Base-by-base conservation (phyloP, 2,329 filamentous ascomycete genomes). In the Aspergillus eucalypticola region DNA sequence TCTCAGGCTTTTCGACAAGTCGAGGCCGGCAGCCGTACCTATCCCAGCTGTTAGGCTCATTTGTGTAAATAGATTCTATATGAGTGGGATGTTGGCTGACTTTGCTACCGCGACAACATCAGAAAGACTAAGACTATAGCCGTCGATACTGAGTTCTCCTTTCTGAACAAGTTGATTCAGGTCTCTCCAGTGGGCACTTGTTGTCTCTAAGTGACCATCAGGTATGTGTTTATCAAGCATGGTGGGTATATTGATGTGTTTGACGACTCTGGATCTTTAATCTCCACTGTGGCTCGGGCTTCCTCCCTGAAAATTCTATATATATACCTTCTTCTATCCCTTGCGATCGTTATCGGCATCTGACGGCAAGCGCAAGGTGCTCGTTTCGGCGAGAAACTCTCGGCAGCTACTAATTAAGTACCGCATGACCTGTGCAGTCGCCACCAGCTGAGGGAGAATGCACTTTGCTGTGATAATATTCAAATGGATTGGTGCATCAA, bases 21-120 rank as follows among this genome's bases (percentile, higher is more conserved):
- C 44, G 54, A 35, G 42, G 41, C 15, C 15, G 54, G 25, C 54
- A 56, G 17, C 54, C 54, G 44, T 44, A n/a, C 23, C 54, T 56
- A 32, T 15, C 3, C 8, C 4, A 11, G 39, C 3, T n/a, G 27
- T 49, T 11, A 29, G 38, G 5, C 7, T 15, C 25, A 49, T n/a
- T 56, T 19, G 5, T 13, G 41, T 10, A 19, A 13, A 11, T 44
- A 23, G 25, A 25, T 6, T 4, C 7, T 15, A 19, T 5, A n/a
- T 50, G 23, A 50, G 3, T 8, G 23, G 8, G n/a, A 21, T 17
- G 15, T 50, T 32, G 21, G 19, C 54, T n/a, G 5, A 56, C 54
- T 46, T 56, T 3, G 54, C 23, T n/a, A 56, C 54, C 5, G 54
- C 41, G 5, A 56, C 54, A 10, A 56, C 39, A 15, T 32, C 54